These are phyloP conservation scores for Quercus ilex DNA, from an alignment of 306 rosid species.

Conservation along the genomic window DNA sequence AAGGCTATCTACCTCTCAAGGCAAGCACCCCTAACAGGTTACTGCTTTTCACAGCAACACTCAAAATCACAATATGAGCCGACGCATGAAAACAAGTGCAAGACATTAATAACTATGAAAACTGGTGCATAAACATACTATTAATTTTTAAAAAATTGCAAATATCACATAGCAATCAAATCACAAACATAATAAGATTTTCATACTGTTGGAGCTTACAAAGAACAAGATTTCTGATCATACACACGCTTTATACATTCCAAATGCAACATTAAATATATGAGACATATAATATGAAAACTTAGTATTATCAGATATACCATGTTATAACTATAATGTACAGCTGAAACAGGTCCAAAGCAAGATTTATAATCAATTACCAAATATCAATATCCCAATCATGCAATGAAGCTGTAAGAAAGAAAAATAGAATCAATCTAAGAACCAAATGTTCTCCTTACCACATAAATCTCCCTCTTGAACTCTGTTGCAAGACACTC, in stretches of 20 bases:
- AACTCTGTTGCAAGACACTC: constrained; percentile 98
- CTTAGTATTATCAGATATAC: too few relatives aligned
- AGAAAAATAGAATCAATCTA: neutral
- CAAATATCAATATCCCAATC: neutral
- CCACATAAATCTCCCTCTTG: constrained; percentile 92
- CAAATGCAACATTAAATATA: neutral
- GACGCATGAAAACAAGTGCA: too few relatives aligned
- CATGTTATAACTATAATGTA: too few relatives aligned
- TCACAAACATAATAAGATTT: neutral
- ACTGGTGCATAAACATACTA: neutral
- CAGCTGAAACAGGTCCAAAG: neutral
- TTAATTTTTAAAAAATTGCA: neutral
- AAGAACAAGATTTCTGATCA: neutral
- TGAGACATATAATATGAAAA: neutral
- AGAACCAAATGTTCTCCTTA: constrained; percentile 34
- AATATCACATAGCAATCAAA: neutral
- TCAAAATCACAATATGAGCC: too few relatives aligned
- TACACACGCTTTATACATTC: neutral
- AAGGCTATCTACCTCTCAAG: too few relatives aligned
- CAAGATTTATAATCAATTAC: neutral
- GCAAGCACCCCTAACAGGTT: too few relatives aligned
- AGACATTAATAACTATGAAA: too few relatives aligned
- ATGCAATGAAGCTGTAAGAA: neutral
- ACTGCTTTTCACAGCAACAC: too few relatives aligned
- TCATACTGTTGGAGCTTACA: neutral